phyloP scores from a whole-genome alignment of 177 flowering plant genomes.

The Vitis hybrid region DNA sequence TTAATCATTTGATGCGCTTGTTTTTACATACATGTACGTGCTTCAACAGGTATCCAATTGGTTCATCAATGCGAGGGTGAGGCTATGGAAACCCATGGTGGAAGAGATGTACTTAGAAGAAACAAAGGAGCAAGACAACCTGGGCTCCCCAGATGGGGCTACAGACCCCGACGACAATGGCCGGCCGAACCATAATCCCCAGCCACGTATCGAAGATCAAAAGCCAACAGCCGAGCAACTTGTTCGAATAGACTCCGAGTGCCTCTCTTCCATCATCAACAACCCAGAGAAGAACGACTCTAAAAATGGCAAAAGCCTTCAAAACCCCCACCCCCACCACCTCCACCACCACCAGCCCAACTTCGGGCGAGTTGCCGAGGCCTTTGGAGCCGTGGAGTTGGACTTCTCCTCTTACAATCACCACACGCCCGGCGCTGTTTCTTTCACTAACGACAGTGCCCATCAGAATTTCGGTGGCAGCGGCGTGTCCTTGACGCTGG shows the following conservation, averaged over 20 bases:
- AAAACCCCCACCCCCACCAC: slow-evolving; percentile 18
- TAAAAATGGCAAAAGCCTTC: slow-evolving; percentile 5
- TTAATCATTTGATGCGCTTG: slow-evolving; percentile 1
- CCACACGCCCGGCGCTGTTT: slow-evolving; percentile 18
- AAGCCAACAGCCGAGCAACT: slow-evolving; percentile 71
- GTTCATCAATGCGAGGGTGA: slow-evolving; percentile 96
- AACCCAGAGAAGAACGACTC: slow-evolving; percentile 30
- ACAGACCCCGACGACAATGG: slow-evolving; percentile 19
- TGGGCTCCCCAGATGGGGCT: slow-evolving; percentile 37
- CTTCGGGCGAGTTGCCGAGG: slow-evolving; percentile 29
- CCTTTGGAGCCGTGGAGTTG: slow-evolving; percentile 51
- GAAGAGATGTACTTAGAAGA: slow-evolving; percentile 97
- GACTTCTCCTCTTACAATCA: slow-evolving; percentile 71
- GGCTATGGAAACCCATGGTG: slow-evolving; percentile 99
- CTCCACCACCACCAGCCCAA: slow-evolving; percentile 15
- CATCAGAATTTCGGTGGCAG: slow-evolving; percentile 33
- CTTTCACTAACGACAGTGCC: slow-evolving; percentile 21
- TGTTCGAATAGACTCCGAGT: slow-evolving; percentile 60
- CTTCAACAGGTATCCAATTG: slow-evolving; percentile 82
- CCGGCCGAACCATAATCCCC: slow-evolving; percentile 25
- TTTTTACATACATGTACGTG: slow-evolving; percentile 2
- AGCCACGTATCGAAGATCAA: slow-evolving; percentile 37
- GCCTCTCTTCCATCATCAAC: slow-evolving; percentile 73
- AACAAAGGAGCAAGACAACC: slow-evolving; percentile 57
- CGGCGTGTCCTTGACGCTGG: slow-evolving; percentile 82